Evolutionary conservation across 768 basidiomycete species (phyloP).

Genomic region (Thelephora ganbajun): DNA sequence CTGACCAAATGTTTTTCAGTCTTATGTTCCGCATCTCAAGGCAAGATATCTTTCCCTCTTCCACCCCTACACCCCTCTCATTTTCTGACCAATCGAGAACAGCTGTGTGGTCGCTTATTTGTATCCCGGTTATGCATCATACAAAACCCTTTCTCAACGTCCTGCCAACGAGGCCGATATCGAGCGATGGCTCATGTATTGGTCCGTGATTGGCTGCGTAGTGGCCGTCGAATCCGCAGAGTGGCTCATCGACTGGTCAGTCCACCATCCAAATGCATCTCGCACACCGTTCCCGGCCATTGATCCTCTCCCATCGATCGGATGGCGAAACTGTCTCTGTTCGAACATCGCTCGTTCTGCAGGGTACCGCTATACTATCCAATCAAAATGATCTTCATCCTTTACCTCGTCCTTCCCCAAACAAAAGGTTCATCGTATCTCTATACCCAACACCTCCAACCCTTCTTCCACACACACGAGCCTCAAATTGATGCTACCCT

Average conservation of each 20-base stretch:
- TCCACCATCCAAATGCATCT: slow-evolving; percentile 5
- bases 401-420: slow-evolving; percentile 85
- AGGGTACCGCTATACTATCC: slow-evolving; percentile 88
- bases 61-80: neutral
- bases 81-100: neutral
- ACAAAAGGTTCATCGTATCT: slow-evolving; percentile 80
- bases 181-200: slow-evolving; percentile 96
- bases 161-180: slow-evolving; percentile 74
- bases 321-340: neutral
- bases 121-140: slow-evolving; percentile 93
- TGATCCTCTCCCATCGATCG: slow-evolving; percentile 1
- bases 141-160: slow-evolving; percentile 82
- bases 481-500: slow-evolving; percentile 72
- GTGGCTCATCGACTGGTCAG: slow-evolving; percentile 76
- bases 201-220: slow-evolving; percentile 80
- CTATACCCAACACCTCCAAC: slow-evolving; percentile 67
- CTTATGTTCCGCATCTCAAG: slow-evolving; percentile 27
- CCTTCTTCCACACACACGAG: slow-evolving; percentile 76
- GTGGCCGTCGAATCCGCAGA: slow-evolving; percentile 76
- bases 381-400: slow-evolving; percentile 70
- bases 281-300: too few species aligned
- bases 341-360: slow-evolving; percentile 4
- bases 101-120: slow-evolving; percentile 71
- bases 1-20: slow-evolving; percentile 26
- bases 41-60: slow-evolving; percentile 10